Base-by-base conservation (phyloP, 192 early-diverging fungal species). In the Kickxella alabastrina region DNA sequence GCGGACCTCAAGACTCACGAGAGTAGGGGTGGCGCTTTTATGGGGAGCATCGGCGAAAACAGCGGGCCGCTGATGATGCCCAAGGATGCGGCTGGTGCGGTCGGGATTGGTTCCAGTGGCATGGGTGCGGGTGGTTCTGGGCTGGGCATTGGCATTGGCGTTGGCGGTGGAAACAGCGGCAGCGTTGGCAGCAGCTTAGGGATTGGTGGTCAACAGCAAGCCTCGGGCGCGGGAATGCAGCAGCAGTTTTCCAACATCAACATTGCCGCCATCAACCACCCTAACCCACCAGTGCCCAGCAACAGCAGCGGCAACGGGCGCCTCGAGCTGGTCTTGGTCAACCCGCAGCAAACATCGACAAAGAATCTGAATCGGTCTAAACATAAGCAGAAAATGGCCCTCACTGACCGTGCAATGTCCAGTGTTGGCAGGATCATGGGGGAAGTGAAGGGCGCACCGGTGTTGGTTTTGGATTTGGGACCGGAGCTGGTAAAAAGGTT, bases 391-490 rank as follows among this genome's bases (percentile, higher is more conserved):
- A 54, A 50, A 18, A 41, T 68, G 35, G 19, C 66, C 36, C 38
- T 68, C 15, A 51, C 51, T 15, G 65, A 79, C 24, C 43, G 79
- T 52, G 87, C 87, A 0, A 60, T 79, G 23, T 54, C 73, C 22
- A 80, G 81, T 32, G 74, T 87, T 35, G 55, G 63, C 22, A 72
- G 78, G 3, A 65, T 83, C 9, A 75, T 85, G 25, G 43, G 42
- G 39, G 67, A 70, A 39, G 80, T 80, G n/a, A 58, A 83, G 24
- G 66, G 65, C 10, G 63, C 85, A 7, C 84, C 83, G 10, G 85
- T 87, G 3, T 52, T 89, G 34, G 82, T 82, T 0, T 57, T 86
- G 17, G 85, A 87, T 63, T 39, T 86, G 47, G 80, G 82, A 1
- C 77, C 77, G 13, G 81, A 83, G 13, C 56, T 83, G 3, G 51